Conservation (phyloP, 345 rosid genomes). For the Barbarea vulgaris region DNA sequence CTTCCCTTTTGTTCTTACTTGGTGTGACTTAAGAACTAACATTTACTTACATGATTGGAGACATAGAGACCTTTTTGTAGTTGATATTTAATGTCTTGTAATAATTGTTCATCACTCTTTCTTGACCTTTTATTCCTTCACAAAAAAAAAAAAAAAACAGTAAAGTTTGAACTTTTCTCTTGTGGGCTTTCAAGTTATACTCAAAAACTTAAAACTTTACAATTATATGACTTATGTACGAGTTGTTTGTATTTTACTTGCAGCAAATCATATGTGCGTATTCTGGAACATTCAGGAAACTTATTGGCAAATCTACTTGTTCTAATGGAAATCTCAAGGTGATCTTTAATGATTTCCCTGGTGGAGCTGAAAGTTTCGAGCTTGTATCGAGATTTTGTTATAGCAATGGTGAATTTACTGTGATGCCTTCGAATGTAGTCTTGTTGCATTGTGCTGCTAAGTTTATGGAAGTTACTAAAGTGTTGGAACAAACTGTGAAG, state of each 20-base stretch:
- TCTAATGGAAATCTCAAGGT: constrained; percentile 57
- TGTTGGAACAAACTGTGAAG: constrained; percentile 63
- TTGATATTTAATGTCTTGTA: constrained; percentile 34
- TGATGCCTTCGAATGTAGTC: constrained; percentile 59
- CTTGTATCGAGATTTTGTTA: constrained; percentile 80
- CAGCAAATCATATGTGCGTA: constrained; percentile 70
- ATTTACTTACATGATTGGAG: constrained; percentile 28
- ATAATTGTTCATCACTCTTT: constrained; percentile 33
- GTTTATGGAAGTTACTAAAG: constrained; percentile 69
- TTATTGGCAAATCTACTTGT: constrained; percentile 60
- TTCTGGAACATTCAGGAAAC: constrained; percentile 64
- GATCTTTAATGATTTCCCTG: constrained; percentile 86
- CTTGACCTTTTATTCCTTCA: constrained; percentile 26
- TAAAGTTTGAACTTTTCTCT: constrained; percentile 17
- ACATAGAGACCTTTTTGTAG: constrained; percentile 20
- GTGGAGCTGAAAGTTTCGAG: constrained; percentile 78
- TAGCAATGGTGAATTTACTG: constrained; percentile 54
- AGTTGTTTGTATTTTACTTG: constrained; percentile 22
- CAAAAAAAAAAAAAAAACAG: too few relatives aligned
- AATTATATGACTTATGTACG: constrained; percentile 7
- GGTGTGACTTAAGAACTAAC: constrained; percentile 25
- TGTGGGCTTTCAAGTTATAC: constrained; percentile 22
- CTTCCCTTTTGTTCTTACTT: constrained; percentile 33
- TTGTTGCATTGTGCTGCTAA: constrained; percentile 67
- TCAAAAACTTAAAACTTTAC: neutral